A percentile compares a stretch with the other conserved stretches of the same genome.
Evolutionary conservation across 2,329 filamentous ascomycete species (phyloP).

Genomic region (Colletotrichum brevisporum): DNA sequence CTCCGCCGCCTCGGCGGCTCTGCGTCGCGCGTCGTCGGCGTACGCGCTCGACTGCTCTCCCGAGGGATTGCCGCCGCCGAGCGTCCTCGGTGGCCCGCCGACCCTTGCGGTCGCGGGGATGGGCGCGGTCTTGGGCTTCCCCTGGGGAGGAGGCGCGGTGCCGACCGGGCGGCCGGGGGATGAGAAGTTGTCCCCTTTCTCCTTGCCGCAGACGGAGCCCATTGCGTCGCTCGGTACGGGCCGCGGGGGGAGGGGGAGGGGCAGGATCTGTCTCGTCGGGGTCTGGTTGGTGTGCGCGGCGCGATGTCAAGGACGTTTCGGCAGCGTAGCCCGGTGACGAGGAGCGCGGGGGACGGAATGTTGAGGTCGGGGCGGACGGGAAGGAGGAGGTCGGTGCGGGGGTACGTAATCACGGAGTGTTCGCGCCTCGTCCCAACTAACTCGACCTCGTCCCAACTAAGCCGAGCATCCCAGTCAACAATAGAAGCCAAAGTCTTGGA

Average conservation of each 20-base stretch:
- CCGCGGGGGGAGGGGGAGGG: too few species aligned
- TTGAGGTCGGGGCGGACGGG: conserved; percentile 1
- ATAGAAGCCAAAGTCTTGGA: too few species aligned
- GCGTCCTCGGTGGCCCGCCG: conserved; percentile 71
- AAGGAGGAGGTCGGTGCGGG: conserved; percentile 11
- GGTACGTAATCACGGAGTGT: conserved; percentile 21
- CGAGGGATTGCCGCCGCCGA: conserved; percentile 67
- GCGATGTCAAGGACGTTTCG: conserved; percentile 11
- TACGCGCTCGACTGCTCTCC: conserved; percentile 44
- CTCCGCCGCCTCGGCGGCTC: conserved; percentile 87
- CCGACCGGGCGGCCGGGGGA: conserved; percentile 81
- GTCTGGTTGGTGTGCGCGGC: not conserved
- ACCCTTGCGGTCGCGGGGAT: conserved; percentile 67
- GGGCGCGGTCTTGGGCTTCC: conserved; percentile 62
- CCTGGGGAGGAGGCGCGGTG: conserved; percentile 64
- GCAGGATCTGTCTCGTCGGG: not conserved
- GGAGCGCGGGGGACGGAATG: not conserved
- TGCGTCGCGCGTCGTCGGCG: conserved; percentile 74
- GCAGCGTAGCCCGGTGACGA: not conserved
- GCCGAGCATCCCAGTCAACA: too few species aligned
- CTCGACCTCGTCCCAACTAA: too few species aligned
- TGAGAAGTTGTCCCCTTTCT: conserved; percentile 78
- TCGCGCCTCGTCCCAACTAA: not conserved
- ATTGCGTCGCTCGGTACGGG: conserved; percentile 61
- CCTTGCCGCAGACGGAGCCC: conserved; percentile 90